Evolutionary conservation across 371 early-diverging fungal species (phyloP).

Genomic region (Saksenaea oblongispora): DNA sequence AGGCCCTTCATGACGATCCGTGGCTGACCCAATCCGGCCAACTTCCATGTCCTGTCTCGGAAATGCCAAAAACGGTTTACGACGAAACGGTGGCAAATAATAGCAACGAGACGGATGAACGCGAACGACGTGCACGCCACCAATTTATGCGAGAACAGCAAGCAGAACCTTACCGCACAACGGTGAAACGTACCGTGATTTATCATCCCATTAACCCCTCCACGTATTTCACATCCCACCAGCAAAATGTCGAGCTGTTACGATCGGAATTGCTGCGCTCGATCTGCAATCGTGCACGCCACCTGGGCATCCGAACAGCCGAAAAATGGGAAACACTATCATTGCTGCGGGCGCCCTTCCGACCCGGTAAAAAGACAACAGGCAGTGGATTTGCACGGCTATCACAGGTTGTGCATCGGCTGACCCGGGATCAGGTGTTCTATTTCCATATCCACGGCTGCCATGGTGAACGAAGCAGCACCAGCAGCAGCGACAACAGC

Average conservation of each 20-base stretch:
- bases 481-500: background rate
- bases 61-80: conserved; percentile 19
- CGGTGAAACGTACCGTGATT: conserved; percentile 34
- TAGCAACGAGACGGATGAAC: conserved; percentile 16
- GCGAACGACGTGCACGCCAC: conserved; percentile 29
- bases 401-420: conserved; percentile 31
- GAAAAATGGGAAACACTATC: conserved; percentile 33
- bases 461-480: background rate
- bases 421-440: conserved; percentile 40
- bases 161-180: conserved; percentile 5
- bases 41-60: conserved; percentile 28
- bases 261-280: conserved; percentile 45
- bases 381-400: background rate
- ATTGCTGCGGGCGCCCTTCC: conserved; percentile 17
- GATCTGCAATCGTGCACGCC: conserved; percentile 29
- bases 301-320: conserved; percentile 34
- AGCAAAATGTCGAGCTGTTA: conserved; percentile 36
- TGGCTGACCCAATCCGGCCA: conserved; percentile 48
- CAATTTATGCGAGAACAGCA: conserved; percentile 37
- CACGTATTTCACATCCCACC: conserved; percentile 38
- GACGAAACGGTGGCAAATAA: conserved; percentile 20
- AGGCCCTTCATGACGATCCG: conserved; percentile 51
- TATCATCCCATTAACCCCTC: conserved; percentile 47
- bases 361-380: conserved; percentile 14
- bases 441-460: conserved; percentile 26